phyloP scores from a whole-genome alignment of 1,139 yeast species.

The Dujonia santamariae region DNA sequence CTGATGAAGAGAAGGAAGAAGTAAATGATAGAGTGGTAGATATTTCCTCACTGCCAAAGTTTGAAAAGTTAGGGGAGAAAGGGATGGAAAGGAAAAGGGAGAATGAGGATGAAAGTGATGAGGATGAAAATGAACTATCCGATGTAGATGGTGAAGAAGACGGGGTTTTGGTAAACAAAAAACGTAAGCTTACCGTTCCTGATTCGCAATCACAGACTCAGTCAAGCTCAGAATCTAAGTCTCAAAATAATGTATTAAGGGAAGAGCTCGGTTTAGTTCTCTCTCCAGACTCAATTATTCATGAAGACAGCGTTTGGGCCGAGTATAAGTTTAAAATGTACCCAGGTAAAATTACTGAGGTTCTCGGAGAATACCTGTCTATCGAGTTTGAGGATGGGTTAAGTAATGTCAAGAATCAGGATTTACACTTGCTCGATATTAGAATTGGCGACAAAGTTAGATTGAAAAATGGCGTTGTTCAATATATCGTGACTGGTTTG shows the following conservation, averaged over 20 bases:
- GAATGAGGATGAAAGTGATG: slow-evolving; percentile 1
- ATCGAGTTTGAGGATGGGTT: slow-evolving; percentile 34
- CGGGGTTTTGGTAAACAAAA: slow-evolving; percentile 2
- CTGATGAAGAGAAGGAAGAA: slow-evolving; percentile 15
- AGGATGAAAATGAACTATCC: slow-evolving; percentile 2
- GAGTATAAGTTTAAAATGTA: slow-evolving; percentile 33
- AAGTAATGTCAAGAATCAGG: slow-evolving; percentile 25
- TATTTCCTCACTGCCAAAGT: no score
- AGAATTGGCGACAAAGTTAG: slow-evolving; percentile 32
- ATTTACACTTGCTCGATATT: slow-evolving; percentile 31
- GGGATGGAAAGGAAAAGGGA: slow-evolving; percentile 1
- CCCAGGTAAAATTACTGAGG: slow-evolving; percentile 24
- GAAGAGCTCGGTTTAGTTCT: neutral
- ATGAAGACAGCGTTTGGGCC: slow-evolving; percentile 30
- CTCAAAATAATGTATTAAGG: neutral
- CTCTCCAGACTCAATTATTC: neutral
- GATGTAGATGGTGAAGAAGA: slow-evolving; percentile 9
- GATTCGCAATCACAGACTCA: slow-evolving; percentile 5
- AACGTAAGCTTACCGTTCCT: slow-evolving; percentile 2
- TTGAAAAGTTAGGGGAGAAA: no score
- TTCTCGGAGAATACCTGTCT: slow-evolving; percentile 23
- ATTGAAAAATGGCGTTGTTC: slow-evolving; percentile 16
- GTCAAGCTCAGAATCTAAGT: neutral
- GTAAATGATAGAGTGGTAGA: slow-evolving; percentile 2
- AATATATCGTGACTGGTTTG: slow-evolving; percentile 47